Conservation (phyloP, 169 alveolate species). For the Eimeria mitis region DNA sequence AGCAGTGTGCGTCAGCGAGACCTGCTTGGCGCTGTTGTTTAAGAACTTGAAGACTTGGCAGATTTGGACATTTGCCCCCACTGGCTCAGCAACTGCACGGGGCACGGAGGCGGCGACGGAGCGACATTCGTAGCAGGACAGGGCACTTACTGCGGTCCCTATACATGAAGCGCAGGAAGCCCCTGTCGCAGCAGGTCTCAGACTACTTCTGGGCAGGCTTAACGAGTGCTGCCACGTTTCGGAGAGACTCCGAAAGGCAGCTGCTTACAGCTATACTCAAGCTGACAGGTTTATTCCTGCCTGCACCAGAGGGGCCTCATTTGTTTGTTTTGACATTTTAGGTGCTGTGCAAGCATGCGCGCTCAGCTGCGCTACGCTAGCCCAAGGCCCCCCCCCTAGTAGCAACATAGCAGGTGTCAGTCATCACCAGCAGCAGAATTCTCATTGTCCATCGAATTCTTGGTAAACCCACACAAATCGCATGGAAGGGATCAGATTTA, state of each 20-base stretch:
- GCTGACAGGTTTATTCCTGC: slow-evolving; percentile 1
- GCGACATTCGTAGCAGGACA: not conserved
- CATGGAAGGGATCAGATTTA: not conserved
- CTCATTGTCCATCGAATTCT: not conserved
- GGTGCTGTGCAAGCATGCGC: slow-evolving; percentile 10
- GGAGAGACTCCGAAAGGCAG: not conserved
- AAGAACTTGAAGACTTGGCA: slow-evolving; percentile 77
- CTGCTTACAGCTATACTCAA: not conserved
- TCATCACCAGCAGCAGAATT: slow-evolving; percentile 16
- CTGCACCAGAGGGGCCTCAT: slow-evolving; percentile 6
- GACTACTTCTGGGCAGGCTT: not conserved
- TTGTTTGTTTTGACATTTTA: slow-evolving; percentile 10
- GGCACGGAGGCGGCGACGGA: slow-evolving; percentile 30
- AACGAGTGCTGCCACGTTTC: not conserved
- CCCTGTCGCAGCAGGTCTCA: not conserved
- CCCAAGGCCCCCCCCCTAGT: slow-evolving; percentile 4
- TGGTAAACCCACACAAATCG: slow-evolving; percentile 22
- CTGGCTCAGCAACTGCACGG: not conserved
- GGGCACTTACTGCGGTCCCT: not conserved
- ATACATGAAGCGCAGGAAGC: not conserved
- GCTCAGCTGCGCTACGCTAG: not conserved
- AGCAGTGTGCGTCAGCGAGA: slow-evolving; percentile 79
- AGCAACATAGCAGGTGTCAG: slow-evolving; percentile 35
- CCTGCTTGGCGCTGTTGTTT: slow-evolving; percentile 55
- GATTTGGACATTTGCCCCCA: slow-evolving; percentile 71